A percentile compares a stretch with the other conserved stretches of the same genome.
These are phyloP conservation scores for Xylaria sp. DNA, from an alignment of 2,329 filamentous ascomycete species.

Conservation along the genomic window DNA sequence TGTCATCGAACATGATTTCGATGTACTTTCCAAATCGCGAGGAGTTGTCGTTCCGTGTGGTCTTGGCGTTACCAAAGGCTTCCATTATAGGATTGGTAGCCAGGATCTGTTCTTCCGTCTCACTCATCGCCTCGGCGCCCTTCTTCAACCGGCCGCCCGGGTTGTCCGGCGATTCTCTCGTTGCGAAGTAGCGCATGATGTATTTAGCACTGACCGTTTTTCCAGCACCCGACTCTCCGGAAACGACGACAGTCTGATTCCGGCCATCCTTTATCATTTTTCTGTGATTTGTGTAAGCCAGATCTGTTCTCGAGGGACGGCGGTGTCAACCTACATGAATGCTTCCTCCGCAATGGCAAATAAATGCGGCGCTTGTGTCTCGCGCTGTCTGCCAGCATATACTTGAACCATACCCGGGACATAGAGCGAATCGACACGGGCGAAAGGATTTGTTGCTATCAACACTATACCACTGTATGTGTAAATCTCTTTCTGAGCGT, in stretches of 20 bases:
- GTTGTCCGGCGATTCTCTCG: conserved; percentile 91
- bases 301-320: not conserved
- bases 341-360: conserved; percentile 99
- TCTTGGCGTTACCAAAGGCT: conserved; percentile 99
- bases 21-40: conserved; percentile 99
- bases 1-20: conserved; percentile 98
- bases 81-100: conserved; percentile 99
- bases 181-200: conserved; percentile 99
- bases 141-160: conserved; percentile 79
- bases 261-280: conserved; percentile 96
- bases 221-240: conserved; percentile 96
- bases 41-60: conserved; percentile 99
- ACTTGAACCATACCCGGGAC: conserved; percentile 99
- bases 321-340: conserved; percentile 74
- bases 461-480: conserved; percentile 99
- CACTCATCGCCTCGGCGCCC: conserved; percentile 86
- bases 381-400: conserved; percentile 95
- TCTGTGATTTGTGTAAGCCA: conserved; percentile 61
- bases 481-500: conserved; percentile 99
- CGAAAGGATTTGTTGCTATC: conserved; percentile 98
- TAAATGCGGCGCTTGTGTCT: conserved; percentile 95
- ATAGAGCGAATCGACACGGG: conserved; percentile 96
- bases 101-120: conserved; percentile 97
- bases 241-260: conserved; percentile 99
- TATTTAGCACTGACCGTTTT: conserved; percentile 99